Percentiles rank a stretch among this genome's conserved stretches.
phyloP scores from a whole-genome alignment of 257 asterid genomes.

The Jacaranda mimosifolia region DNA sequence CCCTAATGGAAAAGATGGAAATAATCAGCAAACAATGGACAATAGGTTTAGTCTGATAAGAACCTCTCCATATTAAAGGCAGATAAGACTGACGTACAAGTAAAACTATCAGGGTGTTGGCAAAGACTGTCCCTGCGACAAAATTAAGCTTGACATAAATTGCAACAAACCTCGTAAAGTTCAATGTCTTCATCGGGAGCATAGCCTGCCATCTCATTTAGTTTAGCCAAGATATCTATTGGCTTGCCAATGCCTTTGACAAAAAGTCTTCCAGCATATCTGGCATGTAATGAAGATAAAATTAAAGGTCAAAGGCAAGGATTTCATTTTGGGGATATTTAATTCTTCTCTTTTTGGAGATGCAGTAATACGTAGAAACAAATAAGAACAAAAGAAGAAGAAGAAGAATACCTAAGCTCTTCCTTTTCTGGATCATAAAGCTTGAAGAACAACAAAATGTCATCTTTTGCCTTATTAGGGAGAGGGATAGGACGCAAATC shows the following conservation, averaged over 20 bases:
- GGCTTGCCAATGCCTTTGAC: conserved; percentile 54
- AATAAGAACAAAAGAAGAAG: conserved; percentile 12
- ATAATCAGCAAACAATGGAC: conserved; percentile 20
- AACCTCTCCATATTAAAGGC: conserved; percentile 14
- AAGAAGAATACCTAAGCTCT: conserved; percentile 50
- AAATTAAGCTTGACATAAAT: conserved; percentile 14
- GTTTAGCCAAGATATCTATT: conserved; percentile 47
- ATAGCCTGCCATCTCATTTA: conserved; percentile 57
- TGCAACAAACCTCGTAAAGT: conserved; percentile 55
- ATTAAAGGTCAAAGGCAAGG: conserved; percentile 9
- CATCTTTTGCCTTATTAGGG: conserved; percentile 51
- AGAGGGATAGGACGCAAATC: conserved; percentile 49
- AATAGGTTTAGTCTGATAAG: conserved; percentile 8
- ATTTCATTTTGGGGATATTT: conserved; percentile 9
- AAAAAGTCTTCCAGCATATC: conserved; percentile 53
- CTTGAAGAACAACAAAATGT: conserved; percentile 60
- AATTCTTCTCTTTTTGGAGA: background rate
- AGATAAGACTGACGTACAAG: conserved; percentile 13
- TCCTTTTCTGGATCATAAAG: conserved; percentile 63
- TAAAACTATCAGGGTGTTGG: conserved; percentile 6
- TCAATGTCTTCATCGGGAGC: conserved; percentile 58
- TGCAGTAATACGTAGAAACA: conserved; percentile 8
- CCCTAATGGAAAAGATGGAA: background rate
- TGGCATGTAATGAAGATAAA: conserved; percentile 36
- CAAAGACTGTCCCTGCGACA: conserved; percentile 14